Conservation (phyloP, 768 basidiomycete species). For the Leccinum longicurvipes region DNA sequence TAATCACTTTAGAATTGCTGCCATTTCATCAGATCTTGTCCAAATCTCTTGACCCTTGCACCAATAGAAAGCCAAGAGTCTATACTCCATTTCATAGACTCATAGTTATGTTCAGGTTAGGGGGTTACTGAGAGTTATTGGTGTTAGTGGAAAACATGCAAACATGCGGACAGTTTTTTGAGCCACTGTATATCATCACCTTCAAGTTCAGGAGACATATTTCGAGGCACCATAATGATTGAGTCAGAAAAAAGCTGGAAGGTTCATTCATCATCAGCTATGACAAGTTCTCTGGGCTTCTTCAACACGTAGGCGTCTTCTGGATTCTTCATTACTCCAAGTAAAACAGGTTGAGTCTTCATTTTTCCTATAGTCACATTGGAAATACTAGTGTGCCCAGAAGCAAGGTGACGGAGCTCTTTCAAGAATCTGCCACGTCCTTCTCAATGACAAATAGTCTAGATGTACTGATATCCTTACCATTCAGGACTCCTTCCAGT, state of each 20-base stretch:
- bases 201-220: conserved; percentile 90
- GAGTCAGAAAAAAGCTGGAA: conserved; percentile 71
- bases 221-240: conserved; percentile 74
- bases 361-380: conserved; percentile 51
- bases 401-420: conserved; percentile 78
- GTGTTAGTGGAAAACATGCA: too few relatives aligned
- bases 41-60: too few relatives aligned
- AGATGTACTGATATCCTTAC: conserved; percentile 17
- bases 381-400: conserved; percentile 53
- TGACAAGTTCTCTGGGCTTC: conserved; percentile 61
- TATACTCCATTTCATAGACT: too few relatives aligned
- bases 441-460: not conserved
- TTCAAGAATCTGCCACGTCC: conserved; percentile 63
- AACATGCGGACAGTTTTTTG: too few relatives aligned
- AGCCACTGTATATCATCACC: conserved; percentile 40
- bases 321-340: conserved; percentile 68
- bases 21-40: too few relatives aligned
- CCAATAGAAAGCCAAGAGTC: too few relatives aligned
- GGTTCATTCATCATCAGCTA: conserved; percentile 79
- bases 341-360: conserved; percentile 62
- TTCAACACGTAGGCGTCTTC: conserved; percentile 66
- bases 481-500: conserved; percentile 48
- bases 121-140: too few relatives aligned
- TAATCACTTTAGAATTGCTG: too few relatives aligned
- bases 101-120: too few relatives aligned